Evolutionary conservation across 805 yeast genomes (phyloP).

Genomic region (Clavispora vitiphila): DNA sequence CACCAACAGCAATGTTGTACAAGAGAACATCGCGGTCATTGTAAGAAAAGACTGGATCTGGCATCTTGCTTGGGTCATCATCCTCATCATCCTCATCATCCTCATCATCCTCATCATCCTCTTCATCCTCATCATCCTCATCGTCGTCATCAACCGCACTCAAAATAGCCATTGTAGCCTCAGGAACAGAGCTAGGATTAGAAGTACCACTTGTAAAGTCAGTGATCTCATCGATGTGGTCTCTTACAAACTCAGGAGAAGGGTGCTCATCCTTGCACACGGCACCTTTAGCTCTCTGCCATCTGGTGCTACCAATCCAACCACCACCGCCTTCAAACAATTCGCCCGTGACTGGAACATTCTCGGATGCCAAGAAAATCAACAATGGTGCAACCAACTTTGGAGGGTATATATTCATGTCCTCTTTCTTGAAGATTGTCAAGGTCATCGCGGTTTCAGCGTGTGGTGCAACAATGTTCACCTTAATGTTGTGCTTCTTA

Average conservation of each 20-base stretch:
- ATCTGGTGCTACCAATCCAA: conserved; percentile 91
- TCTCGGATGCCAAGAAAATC: conserved; percentile 72
- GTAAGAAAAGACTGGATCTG: conserved; percentile 49
- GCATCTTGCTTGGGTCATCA: conserved; percentile 29
- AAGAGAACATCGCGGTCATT: conserved; percentile 68
- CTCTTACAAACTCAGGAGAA: conserved; percentile 66
- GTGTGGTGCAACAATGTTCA: conserved; percentile 89
- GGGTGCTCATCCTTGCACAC: conserved; percentile 51
- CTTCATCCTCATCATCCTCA: conserved; percentile 28
- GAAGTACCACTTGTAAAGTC: conserved; percentile 56
- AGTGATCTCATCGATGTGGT: conserved; percentile 59
- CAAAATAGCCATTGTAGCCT: conserved; percentile 75
- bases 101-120: conserved; percentile 34
- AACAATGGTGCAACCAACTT: conserved; percentile 87
- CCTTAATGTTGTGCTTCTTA: conserved; percentile 65
- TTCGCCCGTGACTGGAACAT: conserved; percentile 69
- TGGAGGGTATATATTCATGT: conserved; percentile 80
- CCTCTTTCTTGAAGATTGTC: conserved; percentile 75
- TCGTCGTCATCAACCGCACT: conserved; percentile 50
- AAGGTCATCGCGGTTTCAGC: conserved; percentile 98
- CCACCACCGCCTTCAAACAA: conserved; percentile 94
- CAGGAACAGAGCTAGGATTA: conserved; percentile 60
- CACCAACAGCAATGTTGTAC: conserved; percentile 89
- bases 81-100: conserved; percentile 34
- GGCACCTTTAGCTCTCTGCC: conserved; percentile 89